Conservation (phyloP, 495 filamentous ascomycete genomes). For the Talaromyces trachyspermus region DNA sequence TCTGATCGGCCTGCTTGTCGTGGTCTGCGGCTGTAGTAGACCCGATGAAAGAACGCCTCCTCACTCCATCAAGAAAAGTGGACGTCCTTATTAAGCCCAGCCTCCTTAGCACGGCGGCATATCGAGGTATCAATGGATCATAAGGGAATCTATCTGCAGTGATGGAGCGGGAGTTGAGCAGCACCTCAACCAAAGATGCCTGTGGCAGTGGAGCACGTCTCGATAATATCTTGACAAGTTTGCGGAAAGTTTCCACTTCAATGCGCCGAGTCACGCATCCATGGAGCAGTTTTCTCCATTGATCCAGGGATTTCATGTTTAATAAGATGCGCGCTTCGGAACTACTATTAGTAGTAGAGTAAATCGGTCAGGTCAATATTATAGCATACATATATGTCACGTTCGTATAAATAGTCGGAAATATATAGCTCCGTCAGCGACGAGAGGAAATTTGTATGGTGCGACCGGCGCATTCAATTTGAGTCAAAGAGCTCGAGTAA, state of each 20-base stretch:
- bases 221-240: slow-evolving; percentile 28
- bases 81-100: slow-evolving; percentile 45
- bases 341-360: too few species aligned
- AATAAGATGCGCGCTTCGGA: too few species aligned
- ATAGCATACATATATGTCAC: too few species aligned
- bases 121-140: slow-evolving; percentile 58
- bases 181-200: slow-evolving; percentile 47
- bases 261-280: slow-evolving; percentile 37
- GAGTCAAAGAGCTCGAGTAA: too few species aligned
- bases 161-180: slow-evolving; percentile 45
- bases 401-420: too few species aligned
- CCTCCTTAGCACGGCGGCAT: slow-evolving; percentile 54
- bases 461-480: too few species aligned
- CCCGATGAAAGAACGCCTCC: slow-evolving; percentile 47
- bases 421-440: too few species aligned
- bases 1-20: slow-evolving; percentile 13
- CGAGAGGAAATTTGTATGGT: too few species aligned
- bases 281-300: slow-evolving; percentile 39
- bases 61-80: slow-evolving; percentile 49
- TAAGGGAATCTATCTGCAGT: slow-evolving; percentile 36
- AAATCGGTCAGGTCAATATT: too few species aligned
- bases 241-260: slow-evolving; percentile 35
- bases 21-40: slow-evolving; percentile 11
- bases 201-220: slow-evolving; percentile 25
- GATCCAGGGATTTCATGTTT: slow-evolving; percentile 18